These are phyloP conservation scores for Phanerodontia chrysosporium DNA, from an alignment of 768 basidiomycete species.

Conservation along the genomic window DNA sequence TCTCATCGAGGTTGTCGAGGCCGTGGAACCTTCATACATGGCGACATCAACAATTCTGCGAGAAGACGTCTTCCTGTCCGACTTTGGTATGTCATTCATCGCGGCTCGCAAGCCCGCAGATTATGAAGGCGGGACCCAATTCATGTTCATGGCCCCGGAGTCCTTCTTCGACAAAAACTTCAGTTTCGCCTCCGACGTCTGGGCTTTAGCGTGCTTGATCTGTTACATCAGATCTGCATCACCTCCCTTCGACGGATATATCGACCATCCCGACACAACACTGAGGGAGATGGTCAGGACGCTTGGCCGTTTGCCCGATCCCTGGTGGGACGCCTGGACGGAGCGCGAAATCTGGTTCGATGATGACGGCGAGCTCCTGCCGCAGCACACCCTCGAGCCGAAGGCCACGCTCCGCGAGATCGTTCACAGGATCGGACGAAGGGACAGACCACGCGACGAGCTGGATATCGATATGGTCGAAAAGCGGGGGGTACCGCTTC, in stretches of 20 bases:
- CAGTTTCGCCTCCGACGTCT: slow-evolving; percentile 32
- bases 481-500: slow-evolving; percentile 22
- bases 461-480: slow-evolving; percentile 31
- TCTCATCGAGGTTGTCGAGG: background rate
- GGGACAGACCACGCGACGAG: background rate
- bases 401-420: background rate
- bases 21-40: background rate
- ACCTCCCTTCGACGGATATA: slow-evolving; percentile 36
- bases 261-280: slow-evolving; percentile 26
- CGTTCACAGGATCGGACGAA: background rate
- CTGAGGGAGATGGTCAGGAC: slow-evolving; percentile 33
- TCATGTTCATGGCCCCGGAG: slow-evolving; percentile 35
- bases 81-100: slow-evolving; percentile 36
- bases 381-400: slow-evolving; percentile 20
- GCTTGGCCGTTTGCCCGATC: slow-evolving; percentile 38
- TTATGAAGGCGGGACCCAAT: slow-evolving; percentile 30
- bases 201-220: slow-evolving; percentile 38
- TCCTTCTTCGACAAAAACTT: slow-evolving; percentile 28
- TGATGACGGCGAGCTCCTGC: slow-evolving; percentile 29
- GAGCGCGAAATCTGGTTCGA: slow-evolving; percentile 32
- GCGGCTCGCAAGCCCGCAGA: slow-evolving; percentile 17
- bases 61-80: slow-evolving; percentile 30
- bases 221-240: slow-evolving; percentile 40
- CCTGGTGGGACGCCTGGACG: slow-evolving; percentile 36
- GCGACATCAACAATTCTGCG: slow-evolving; percentile 25